Percentiles rank a stretch among this genome's conserved stretches.
These are phyloP conservation scores for Linnemannia zychae DNA, from an alignment of 192 early-diverging fungal genomes.

Conservation along the genomic window DNA sequence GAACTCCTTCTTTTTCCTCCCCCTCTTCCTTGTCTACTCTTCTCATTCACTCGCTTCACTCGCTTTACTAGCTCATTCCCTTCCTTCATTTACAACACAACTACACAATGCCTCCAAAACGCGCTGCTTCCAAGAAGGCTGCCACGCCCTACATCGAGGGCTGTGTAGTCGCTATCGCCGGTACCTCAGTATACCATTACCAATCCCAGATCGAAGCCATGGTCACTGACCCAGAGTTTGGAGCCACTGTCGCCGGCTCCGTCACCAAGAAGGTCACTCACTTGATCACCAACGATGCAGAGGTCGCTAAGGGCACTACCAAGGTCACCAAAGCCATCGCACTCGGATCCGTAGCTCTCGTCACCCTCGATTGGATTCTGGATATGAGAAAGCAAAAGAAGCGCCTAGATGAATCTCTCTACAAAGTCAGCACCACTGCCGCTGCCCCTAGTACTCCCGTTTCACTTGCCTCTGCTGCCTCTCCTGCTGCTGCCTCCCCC, in stretches of 20 bases:
- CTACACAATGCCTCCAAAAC: slow-evolving; percentile 44
- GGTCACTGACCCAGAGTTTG: not conserved
- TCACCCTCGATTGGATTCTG: slow-evolving; percentile 51
- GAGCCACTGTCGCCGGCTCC: slow-evolving; percentile 8
- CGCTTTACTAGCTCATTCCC: not conserved
- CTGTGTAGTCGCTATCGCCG: slow-evolving; percentile 30
- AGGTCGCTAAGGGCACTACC: slow-evolving; percentile 28
- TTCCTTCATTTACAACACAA: not conserved
- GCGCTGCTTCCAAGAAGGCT: slow-evolving; percentile 14
- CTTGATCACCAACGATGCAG: slow-evolving; percentile 44
- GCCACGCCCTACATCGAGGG: slow-evolving; percentile 21
- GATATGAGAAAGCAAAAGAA: slow-evolving; percentile 39
- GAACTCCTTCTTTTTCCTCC: not conserved
- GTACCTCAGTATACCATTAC: not conserved
- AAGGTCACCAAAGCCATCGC: slow-evolving; percentile 39
- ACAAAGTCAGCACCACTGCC: slow-evolving; percentile 5
- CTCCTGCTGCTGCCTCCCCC: slow-evolving; percentile 1
- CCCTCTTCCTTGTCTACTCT: too few relatives aligned
- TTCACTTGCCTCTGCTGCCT: not conserved
- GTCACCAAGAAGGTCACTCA: slow-evolving; percentile 57
- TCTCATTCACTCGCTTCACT: not conserved
- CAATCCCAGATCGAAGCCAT: slow-evolving; percentile 25
- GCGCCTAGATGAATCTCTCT: slow-evolving; percentile 25
- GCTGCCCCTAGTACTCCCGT: not conserved
- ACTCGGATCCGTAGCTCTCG: slow-evolving; percentile 24